Evolutionary conservation across 148 eudicot genomes (phyloP).

Genomic region (Suaeda aralocaspica): DNA sequence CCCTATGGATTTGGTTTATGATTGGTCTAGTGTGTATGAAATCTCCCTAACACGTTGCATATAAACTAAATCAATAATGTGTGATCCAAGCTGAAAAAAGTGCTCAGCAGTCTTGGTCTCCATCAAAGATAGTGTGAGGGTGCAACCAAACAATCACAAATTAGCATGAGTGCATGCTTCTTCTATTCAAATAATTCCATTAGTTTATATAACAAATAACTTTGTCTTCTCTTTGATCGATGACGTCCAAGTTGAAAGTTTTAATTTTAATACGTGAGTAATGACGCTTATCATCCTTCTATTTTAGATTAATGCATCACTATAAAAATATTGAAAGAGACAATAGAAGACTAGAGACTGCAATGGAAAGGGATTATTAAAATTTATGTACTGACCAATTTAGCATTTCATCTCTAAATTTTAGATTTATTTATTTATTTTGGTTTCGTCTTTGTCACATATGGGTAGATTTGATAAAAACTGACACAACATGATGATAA

Average conservation of each 20-base stretch:
- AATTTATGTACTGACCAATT: no score
- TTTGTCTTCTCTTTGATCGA: slow-evolving; percentile 12
- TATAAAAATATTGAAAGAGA: slow-evolving; percentile 14
- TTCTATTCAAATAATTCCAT: background rate
- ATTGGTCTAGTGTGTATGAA: no score
- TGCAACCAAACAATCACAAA: background rate
- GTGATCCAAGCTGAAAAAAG: background rate
- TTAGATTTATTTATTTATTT: no score
- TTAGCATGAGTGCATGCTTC: slow-evolving; percentile 10
- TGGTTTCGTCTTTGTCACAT: no score
- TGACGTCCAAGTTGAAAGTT: background rate
- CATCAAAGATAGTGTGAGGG: background rate
- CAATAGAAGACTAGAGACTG: background rate
- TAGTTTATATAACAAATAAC: background rate
- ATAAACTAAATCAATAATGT: background rate
- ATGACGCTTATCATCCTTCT: slow-evolving; percentile 10
- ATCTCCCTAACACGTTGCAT: slow-evolving; percentile 2
- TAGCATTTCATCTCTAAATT: no score
- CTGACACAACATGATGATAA: no score
- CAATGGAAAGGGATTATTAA: background rate
- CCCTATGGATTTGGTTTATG: no score
- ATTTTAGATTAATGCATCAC: background rate
- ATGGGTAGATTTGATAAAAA: no score
- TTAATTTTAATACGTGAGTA: slow-evolving; percentile 18
- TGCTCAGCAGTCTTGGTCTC: background rate